Evolutionary conservation across 257 asterid species (phyloP).

Genomic region (Coffea eugenioides): DNA sequence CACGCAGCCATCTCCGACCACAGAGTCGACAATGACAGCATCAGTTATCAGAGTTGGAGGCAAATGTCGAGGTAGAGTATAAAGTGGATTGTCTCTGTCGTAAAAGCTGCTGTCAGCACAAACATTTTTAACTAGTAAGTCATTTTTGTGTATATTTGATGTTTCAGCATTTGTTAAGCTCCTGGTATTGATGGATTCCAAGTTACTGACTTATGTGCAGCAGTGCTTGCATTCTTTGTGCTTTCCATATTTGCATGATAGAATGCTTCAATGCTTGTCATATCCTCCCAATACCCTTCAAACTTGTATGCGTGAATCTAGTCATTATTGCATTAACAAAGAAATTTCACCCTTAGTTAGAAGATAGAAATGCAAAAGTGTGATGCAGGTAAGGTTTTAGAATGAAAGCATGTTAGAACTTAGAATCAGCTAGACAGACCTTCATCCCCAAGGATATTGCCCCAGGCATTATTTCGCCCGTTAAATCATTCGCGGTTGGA

Average conservation of each 20-base stretch:
- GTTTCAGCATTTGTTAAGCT: slow-evolving; percentile 4
- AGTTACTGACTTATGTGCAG: slow-evolving; percentile 52
- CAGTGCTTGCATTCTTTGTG: slow-evolving; percentile 37
- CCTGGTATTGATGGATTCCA: slow-evolving; percentile 7
- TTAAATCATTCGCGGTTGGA: slow-evolving; percentile 65
- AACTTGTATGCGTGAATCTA: slow-evolving; percentile 61
- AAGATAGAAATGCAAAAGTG: neutral
- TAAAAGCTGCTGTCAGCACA: slow-evolving; percentile 51
- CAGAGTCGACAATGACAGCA: slow-evolving; percentile 69
- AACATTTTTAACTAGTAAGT: slow-evolving; percentile 1
- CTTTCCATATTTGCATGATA: slow-evolving; percentile 72
- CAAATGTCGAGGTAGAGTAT: slow-evolving; percentile 78
- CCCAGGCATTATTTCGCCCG: slow-evolving; percentile 62
- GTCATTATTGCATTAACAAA: neutral
- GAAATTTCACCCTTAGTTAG: neutral
- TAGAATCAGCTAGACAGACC: slow-evolving; percentile 29
- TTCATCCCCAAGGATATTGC: slow-evolving; percentile 83
- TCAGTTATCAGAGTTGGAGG: slow-evolving; percentile 82
- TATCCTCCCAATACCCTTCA: slow-evolving; percentile 84
- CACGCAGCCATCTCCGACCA: slow-evolving; percentile 80
- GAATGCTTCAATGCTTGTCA: slow-evolving; percentile 74
- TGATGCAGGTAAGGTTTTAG: neutral
- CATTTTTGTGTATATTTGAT: neutral
- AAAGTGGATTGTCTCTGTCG: slow-evolving; percentile 57
- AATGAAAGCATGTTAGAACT: neutral